Base-by-base conservation (phyloP, 1,139 yeast species). In the Candida gigantensis region DNA sequence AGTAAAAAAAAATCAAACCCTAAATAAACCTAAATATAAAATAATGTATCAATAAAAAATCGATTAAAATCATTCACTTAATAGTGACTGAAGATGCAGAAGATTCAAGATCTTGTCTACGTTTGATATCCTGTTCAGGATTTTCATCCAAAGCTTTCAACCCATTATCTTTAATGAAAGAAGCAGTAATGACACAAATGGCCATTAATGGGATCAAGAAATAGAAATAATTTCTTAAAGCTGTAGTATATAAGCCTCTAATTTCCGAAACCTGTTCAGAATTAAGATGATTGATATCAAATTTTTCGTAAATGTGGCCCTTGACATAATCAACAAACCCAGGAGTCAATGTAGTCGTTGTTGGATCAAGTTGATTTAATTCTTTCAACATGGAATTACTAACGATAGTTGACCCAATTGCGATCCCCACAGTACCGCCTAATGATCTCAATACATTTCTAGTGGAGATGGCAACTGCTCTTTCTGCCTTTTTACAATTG, bases 381-480 rank as follows among this genome's bases (percentile, higher is more conserved):
- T 45, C 43, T 10, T 38, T 40, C 21, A 52, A 39, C 19, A 51
- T 44, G 3, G 53, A 38, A 29, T 54, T 54, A 36, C 57, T 52
- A 6, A 58, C 54, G 21, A 54, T 53, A 14, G 57, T 48, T 5
- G 63, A 55, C 5, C 57, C 58, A 29, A 54, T 36, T 4, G 62
- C 59, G 20, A 54, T 55, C n/a, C 65, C 65, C 12, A 57, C 50
- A 2, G 82, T 72, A 17, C 80, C 81, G 25, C 84, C 83, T 35
- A 77, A 65, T 1, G 77, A 69, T 41, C 83, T 54, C 33, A 74
- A 45, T 8, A 76, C 72, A 45, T 76, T 77, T 51, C 83, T 61
- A 1, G 78, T 65, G 3, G 80, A 67, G 7, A 77, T 76, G 7
- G 76, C 77, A 9, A 77, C 79, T 0, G 83, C 81, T 31, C 83